Conservation (phyloP, 2,329 filamentous ascomycete genomes). For the Dichotomopilus funicola region DNA sequence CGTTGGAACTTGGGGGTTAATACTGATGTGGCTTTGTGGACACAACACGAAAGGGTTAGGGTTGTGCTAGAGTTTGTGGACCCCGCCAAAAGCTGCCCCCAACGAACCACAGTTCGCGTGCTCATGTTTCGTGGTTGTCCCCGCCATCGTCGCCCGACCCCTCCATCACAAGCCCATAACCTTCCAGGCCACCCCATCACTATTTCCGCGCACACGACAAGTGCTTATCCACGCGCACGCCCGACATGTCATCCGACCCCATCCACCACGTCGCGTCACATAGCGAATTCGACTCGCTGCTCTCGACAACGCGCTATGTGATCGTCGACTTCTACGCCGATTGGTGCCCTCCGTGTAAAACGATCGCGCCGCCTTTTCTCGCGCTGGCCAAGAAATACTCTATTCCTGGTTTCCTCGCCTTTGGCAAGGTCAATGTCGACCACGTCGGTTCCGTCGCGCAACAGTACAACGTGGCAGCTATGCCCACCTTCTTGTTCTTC, state of each 20-base stretch:
- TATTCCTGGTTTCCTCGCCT: slow-evolving; percentile 40
- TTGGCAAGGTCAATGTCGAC: slow-evolving; percentile 56
- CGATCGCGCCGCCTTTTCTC: slow-evolving; percentile 49
- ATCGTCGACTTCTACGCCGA: slow-evolving; percentile 52
- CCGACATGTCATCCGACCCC: slow-evolving; percentile 17
- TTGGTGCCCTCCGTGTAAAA: slow-evolving; percentile 57
- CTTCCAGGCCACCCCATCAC: too few relatives aligned
- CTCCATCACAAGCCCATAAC: too few relatives aligned
- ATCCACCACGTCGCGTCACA: slow-evolving; percentile 36
- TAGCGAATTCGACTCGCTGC: slow-evolving; percentile 43
- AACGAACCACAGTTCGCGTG: too few relatives aligned
- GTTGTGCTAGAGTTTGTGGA: too few relatives aligned
- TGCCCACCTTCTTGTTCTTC: slow-evolving; percentile 57
- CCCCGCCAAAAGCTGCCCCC: too few relatives aligned
- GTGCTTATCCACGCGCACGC: not conserved
- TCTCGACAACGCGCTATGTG: slow-evolving; percentile 44
- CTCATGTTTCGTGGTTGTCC: too few relatives aligned
- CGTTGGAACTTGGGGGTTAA: too few relatives aligned
- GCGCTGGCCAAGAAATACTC: slow-evolving; percentile 39
- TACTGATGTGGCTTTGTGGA: too few relatives aligned
- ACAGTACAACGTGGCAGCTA: slow-evolving; percentile 45
- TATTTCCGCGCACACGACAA: not conserved
- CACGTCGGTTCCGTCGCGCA: slow-evolving; percentile 42
- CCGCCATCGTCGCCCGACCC: too few relatives aligned
- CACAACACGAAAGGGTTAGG: too few relatives aligned